A percentile compares a stretch with the other conserved stretches of the same genome.
phyloP scores from a whole-genome alignment of 2,329 filamentous ascomycete genomes.

The Sphaerulina vaccinii region DNA sequence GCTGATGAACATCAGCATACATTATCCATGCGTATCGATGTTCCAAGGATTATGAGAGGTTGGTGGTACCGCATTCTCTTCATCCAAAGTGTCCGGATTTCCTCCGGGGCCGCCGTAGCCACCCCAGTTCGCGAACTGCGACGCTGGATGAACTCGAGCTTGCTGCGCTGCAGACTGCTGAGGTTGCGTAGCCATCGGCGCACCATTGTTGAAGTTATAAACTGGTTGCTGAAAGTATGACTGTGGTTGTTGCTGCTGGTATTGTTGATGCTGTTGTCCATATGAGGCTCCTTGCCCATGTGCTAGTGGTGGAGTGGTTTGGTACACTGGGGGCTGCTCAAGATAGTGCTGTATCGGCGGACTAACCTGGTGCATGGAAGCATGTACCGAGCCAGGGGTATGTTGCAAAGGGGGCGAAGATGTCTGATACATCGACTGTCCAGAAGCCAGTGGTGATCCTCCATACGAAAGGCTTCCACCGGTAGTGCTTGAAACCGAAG shows the following conservation, averaged over 20 bases:
- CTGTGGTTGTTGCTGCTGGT: constrained; percentile 22
- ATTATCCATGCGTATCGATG: constrained; percentile 8
- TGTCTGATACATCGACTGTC: constrained; percentile 10
- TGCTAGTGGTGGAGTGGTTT: constrained; percentile 6
- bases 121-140: constrained; percentile 35
- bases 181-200: constrained; percentile 10
- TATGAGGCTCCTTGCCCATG: constrained; percentile 11
- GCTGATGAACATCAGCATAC: constrained; percentile 5
- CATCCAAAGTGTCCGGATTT: constrained; percentile 30
- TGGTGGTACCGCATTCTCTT: constrained; percentile 36
- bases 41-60: constrained; percentile 28
- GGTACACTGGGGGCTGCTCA: constrained; percentile 17
- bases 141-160: constrained; percentile 21
- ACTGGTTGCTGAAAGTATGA: constrained; percentile 24
- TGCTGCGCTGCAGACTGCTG: constrained; percentile 16
- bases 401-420: constrained; percentile 14
- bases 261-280: constrained; percentile 15
- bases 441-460: constrained; percentile 20
- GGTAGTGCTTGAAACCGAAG: constrained; percentile 30
- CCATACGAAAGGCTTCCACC: constrained; percentile 25
- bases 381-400: constrained; percentile 13
- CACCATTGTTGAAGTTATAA: constrained; percentile 20
- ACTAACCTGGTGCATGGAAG: constrained; percentile 21
- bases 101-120: constrained; percentile 30
- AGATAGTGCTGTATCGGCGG: constrained; percentile 21